Evolutionary conservation across 768 basidiomycete species (phyloP), one percentile per base, ranked within the genome.

Genomic region (Naganishia randhawae): DNA sequence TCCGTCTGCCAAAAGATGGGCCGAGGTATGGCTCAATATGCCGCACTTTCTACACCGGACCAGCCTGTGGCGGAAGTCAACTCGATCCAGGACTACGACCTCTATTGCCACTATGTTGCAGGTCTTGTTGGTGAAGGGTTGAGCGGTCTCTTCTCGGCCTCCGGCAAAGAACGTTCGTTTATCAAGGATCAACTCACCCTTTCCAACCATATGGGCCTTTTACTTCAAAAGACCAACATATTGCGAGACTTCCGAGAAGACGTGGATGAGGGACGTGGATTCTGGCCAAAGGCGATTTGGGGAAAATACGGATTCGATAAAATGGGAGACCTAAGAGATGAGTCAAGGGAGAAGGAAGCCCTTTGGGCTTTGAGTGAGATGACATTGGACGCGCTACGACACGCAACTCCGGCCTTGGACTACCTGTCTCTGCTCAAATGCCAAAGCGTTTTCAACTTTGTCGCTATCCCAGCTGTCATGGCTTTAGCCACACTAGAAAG

Each of bases 41-140:
- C 91, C 0, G 90, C 91, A 80, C 87, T 87, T 71, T 88, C 91
- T 6, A 88, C 88, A 6, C 83, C 87, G 6, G 86, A 86, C 0
- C 71, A 72, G 39, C 78, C 80, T 33, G 80, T 80, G 62, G 87
- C 87, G 61, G 82, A 85, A 50, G 84, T 96, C 65, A 85, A 86
- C 51, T 86, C 88, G 7, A 81, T 92, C 63, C 83, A 86, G 41
- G 92, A 96, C 72, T 99, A 93, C 82, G 92, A 97, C 78, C 85
- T 99, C 16, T 99, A 99, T 81, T 99, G 95, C 78, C 95, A 99
- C 80, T 97, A 93, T 77, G 95, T 98, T 73, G 95, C 95, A 0
- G 95, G 95, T 2, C 88, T 99, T 66, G 95, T 98, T 68, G 95
- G 95, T 39, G 94, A 98, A 80, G 94, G 94, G 52, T 85, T 95